phyloP scores from a whole-genome alignment of 2,329 filamentous ascomycete species.

The Chaetomium olivaceum region DNA sequence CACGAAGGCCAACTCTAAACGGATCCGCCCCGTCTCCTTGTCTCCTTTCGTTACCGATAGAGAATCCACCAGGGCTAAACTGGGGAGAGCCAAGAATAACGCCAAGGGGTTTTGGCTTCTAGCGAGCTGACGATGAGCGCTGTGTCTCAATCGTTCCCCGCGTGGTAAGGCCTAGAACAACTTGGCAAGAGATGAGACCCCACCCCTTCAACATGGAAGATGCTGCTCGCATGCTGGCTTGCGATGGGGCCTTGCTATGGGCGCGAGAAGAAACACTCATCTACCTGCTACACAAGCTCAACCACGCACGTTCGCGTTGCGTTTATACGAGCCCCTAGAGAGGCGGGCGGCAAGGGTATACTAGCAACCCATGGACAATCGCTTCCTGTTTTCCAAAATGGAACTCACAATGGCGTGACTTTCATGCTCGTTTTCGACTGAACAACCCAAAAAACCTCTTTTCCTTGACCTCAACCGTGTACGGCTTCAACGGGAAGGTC shows the following conservation, averaged over 20 bases:
- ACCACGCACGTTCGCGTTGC: background rate
- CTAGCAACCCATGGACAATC: background rate
- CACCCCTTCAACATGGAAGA: background rate
- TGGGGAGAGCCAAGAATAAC: background rate
- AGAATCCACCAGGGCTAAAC: background rate
- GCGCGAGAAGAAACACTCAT: background rate
- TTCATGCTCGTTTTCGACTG: slow-evolving; percentile 23
- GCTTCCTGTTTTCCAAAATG: background rate
- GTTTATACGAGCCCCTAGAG: background rate
- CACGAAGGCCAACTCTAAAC: too few species aligned
- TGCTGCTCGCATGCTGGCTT: background rate
- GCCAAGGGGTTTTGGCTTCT: background rate
- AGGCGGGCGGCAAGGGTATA: background rate
- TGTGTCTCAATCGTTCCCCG: background rate
- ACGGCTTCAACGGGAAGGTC: slow-evolving; percentile 39
- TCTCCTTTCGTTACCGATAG: background rate
- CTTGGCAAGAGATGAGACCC: background rate
- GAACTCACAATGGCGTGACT: background rate
- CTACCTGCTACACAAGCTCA: background rate
- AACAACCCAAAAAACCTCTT: slow-evolving; percentile 37
- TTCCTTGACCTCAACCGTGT: slow-evolving; percentile 33
- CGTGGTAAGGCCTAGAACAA: background rate
- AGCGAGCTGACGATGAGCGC: background rate
- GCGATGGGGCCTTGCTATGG: background rate
- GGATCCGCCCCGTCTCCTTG: too few species aligned